phyloP scores from a whole-genome alignment of 2,329 filamentous ascomycete genomes.

The Colletotrichum sp. region DNA sequence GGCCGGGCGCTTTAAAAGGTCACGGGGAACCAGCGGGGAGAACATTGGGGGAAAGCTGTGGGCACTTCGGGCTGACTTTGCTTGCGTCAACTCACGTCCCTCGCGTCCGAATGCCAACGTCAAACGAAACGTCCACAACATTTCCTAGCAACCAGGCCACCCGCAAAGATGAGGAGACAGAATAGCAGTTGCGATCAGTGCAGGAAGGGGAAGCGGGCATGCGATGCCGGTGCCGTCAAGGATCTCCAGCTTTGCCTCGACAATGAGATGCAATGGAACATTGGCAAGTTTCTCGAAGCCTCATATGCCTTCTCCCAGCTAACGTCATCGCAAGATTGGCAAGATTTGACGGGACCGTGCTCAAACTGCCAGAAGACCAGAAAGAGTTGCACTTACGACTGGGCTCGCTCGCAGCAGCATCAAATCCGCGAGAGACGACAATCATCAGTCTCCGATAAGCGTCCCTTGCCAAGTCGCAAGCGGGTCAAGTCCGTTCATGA shows the following conservation, averaged over 20 bases:
- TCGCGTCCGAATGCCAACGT: background rate
- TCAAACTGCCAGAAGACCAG: conserved; percentile 33
- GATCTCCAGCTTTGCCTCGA: conserved; percentile 1
- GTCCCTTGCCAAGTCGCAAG: background rate
- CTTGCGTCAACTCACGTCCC: background rate
- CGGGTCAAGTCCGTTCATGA: background rate
- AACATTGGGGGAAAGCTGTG: background rate
- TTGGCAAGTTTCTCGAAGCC: background rate
- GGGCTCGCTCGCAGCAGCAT: conserved; percentile 24
- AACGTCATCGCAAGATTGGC: background rate
- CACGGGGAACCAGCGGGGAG: background rate
- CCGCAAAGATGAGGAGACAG: conserved; percentile 19
- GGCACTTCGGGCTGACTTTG: background rate
- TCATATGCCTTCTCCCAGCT: background rate
- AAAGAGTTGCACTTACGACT: conserved; percentile 32
- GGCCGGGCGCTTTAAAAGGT: background rate
- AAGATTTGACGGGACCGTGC: conserved; percentile 20
- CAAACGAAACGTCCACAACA: background rate
- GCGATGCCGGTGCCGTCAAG: conserved; percentile 20
- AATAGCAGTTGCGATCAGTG: conserved; percentile 29
- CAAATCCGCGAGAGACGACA: background rate
- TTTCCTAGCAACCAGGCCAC: background rate
- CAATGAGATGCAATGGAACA: background rate
- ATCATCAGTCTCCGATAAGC: background rate
- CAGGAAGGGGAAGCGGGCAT: conserved; percentile 27